phyloP scores from a whole-genome alignment of 2,329 filamentous ascomycete species.

The Diaporthe nobilis region DNA sequence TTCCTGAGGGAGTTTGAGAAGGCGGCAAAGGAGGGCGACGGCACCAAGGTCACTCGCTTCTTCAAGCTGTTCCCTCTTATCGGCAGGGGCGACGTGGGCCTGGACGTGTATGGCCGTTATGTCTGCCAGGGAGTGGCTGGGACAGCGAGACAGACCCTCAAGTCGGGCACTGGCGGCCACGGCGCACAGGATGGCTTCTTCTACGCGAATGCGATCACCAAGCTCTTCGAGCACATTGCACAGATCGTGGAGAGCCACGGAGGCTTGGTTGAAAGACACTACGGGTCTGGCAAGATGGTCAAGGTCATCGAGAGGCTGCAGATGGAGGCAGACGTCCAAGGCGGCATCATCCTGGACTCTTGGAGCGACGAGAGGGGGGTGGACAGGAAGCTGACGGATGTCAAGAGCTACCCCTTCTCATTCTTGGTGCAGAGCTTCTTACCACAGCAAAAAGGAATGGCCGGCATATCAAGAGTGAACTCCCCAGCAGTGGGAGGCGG shows the following conservation, averaged over 20 bases:
- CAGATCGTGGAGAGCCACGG: slow-evolving; percentile 96
- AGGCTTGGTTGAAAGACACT: slow-evolving; percentile 91
- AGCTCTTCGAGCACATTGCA: slow-evolving; percentile 96
- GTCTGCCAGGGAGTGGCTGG: slow-evolving; percentile 95
- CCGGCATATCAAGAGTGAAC: slow-evolving; percentile 76
- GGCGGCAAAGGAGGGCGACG: slow-evolving; percentile 88
- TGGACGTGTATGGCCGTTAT: slow-evolving; percentile 96
- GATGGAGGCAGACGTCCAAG: slow-evolving; percentile 95
- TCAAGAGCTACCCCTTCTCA: slow-evolving; percentile 97
- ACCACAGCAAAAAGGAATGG: slow-evolving; percentile 74
- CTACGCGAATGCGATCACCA: slow-evolving; percentile 91
- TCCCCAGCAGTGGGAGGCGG: slow-evolving; percentile 77
- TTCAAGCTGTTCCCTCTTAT: slow-evolving; percentile 99
- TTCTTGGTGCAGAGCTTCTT: slow-evolving; percentile 97
- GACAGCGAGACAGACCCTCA: slow-evolving; percentile 84
- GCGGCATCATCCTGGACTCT: slow-evolving; percentile 93
- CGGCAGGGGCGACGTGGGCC: slow-evolving; percentile 85
- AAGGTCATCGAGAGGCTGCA: slow-evolving; percentile 94
- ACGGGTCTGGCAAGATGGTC: slow-evolving; percentile 92
- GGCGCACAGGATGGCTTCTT: slow-evolving; percentile 85
- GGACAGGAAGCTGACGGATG: slow-evolving; percentile 89
- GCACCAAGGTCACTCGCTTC: slow-evolving; percentile 91
- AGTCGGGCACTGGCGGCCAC: slow-evolving; percentile 69
- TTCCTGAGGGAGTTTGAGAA: slow-evolving; percentile 97
- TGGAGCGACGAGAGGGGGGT: slow-evolving; percentile 93